Conservation (phyloP, 2,329 filamentous ascomycete species). For the Cryphonectria carpinicola region DNA sequence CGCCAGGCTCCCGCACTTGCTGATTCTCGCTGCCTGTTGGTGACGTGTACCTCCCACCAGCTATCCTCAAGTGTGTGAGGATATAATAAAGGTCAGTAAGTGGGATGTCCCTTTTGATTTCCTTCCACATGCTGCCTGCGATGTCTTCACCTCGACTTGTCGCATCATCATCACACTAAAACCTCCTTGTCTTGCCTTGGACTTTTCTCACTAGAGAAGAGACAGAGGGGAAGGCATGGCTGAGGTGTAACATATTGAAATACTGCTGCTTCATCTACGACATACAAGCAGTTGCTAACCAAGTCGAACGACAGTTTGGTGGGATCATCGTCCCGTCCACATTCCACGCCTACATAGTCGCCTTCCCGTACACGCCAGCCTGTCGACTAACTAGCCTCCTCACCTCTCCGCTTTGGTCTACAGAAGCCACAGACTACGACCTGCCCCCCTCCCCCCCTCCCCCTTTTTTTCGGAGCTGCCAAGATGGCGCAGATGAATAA, state of each 20-base stretch:
- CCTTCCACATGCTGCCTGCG: no score
- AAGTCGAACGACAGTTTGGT: background rate
- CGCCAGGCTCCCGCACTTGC: background rate
- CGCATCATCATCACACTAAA: background rate
- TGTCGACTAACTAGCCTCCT: constrained; percentile 19
- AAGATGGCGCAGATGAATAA: constrained; percentile 54
- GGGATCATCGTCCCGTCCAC: background rate
- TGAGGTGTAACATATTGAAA: background rate
- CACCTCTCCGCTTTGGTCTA: constrained; percentile 12
- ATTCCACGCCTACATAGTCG: background rate
- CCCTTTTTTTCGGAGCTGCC: background rate
- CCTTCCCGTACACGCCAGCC: constrained; percentile 3
- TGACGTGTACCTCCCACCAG: background rate
- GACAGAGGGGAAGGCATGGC: background rate
- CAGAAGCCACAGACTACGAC: constrained; percentile 24
- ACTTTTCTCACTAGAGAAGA: background rate
- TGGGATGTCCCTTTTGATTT: no score
- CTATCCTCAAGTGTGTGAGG: background rate
- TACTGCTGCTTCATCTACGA: background rate
- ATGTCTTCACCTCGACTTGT: background rate
- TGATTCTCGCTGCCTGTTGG: constrained; percentile 8
- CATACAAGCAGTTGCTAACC: background rate
- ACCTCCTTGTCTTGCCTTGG: background rate
- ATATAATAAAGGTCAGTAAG: background rate
- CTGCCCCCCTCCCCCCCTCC: background rate